phyloP scores from a whole-genome alignment of 768 basidiomycete genomes.

The Lactifluus echinatus region DNA sequence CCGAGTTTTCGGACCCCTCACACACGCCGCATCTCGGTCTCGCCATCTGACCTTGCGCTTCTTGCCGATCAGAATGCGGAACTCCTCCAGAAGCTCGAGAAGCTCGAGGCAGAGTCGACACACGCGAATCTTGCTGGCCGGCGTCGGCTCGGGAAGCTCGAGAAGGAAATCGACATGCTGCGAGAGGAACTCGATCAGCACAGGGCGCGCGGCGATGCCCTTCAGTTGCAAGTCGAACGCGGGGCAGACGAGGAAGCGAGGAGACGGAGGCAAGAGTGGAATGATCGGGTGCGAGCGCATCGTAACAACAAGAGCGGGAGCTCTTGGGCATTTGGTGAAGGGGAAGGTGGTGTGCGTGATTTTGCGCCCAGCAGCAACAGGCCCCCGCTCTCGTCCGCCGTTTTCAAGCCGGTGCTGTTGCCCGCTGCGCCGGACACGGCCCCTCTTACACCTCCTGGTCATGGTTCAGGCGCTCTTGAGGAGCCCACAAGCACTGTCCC shows the following conservation, averaged over 20 bases:
- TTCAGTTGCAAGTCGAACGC: conserved; percentile 56
- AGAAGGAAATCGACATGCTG: conserved; percentile 71
- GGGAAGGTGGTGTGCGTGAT: conserved; percentile 35
- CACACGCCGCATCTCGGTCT: conserved; percentile 49
- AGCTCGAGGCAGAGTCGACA: conserved; percentile 60
- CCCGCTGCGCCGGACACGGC: not conserved
- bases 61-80: conserved; percentile 82
- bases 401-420: not conserved
- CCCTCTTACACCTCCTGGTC: not conserved
- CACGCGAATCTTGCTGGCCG: conserved; percentile 60
- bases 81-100: conserved; percentile 64
- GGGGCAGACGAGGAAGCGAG: conserved; percentile 30
- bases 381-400: not conserved
- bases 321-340: conserved; percentile 23
- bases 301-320: conserved; percentile 27
- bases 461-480: not conserved
- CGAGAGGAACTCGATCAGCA: conserved; percentile 70
- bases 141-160: conserved; percentile 59
- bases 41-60: conserved; percentile 56
- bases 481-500: conserved; percentile 18
- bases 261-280: conserved; percentile 39
- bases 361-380: conserved; percentile 50
- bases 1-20: conserved; percentile 23
- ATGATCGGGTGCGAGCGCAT: conserved; percentile 41
- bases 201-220: conserved; percentile 58